These are phyloP conservation scores for Aspergillus kassunensis DNA, from an alignment of 495 filamentous ascomycete genomes.

Conservation along the genomic window DNA sequence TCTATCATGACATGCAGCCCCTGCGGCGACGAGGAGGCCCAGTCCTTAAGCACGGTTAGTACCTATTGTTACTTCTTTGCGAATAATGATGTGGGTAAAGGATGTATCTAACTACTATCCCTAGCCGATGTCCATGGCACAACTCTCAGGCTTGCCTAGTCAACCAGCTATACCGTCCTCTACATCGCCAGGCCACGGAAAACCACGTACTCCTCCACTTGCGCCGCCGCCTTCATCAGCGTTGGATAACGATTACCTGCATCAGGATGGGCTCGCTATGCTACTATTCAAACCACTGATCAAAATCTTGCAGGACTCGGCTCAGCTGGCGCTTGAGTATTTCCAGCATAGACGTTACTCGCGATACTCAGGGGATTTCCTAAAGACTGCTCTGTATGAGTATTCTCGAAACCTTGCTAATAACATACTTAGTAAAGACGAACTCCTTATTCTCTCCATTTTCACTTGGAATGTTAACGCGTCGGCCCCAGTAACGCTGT, in stretches of 20 bases:
- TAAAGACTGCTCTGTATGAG: background rate
- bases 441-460: background rate
- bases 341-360: background rate
- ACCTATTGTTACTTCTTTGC: background rate
- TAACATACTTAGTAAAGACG: background rate
- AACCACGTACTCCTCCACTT: background rate
- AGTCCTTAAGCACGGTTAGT: background rate
- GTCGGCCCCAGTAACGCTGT: background rate
- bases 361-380: background rate
- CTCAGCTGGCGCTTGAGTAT: background rate
- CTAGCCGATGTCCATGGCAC: background rate
- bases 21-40: background rate
- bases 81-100: background rate
- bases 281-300: background rate
- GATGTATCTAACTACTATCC: background rate
- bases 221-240: background rate
- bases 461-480: background rate
- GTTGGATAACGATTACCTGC: background rate
- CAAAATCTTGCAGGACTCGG: background rate
- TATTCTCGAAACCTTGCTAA: background rate
- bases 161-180: background rate
- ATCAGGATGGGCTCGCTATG: background rate
- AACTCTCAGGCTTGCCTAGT: background rate
- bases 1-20: background rate
- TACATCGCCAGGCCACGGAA: background rate